These are phyloP conservation scores for Naematelia encephala DNA, from an alignment of 768 basidiomycete species.

Conservation along the genomic window DNA sequence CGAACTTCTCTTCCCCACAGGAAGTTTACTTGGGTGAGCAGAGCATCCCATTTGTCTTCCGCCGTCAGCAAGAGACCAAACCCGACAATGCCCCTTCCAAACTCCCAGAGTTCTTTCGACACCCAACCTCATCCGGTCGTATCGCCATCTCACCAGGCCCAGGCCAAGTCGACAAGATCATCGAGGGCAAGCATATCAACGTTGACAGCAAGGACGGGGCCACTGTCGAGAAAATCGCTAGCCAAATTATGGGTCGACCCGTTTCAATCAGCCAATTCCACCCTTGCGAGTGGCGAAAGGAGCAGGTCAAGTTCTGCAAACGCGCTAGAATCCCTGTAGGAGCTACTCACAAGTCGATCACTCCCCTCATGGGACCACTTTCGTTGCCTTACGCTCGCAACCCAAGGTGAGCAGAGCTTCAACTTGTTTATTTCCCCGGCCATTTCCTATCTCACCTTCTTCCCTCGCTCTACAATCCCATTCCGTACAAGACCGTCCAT, in stretches of 20 bases:
- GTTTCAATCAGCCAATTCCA: not conserved
- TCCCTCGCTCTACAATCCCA: not conserved
- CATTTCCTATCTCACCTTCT: not conserved
- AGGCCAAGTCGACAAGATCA: not conserved
- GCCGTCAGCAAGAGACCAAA: not conserved
- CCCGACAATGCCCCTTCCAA: not conserved
- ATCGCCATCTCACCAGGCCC: not conserved
- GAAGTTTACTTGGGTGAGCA: not conserved
- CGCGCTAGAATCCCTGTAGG: constrained; percentile 15
- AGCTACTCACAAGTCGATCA: constrained; percentile 17
- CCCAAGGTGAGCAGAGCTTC: constrained; percentile 31
- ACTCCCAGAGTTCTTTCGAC: not conserved
- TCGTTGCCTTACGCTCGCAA: constrained; percentile 43
- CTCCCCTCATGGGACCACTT: constrained; percentile 35
- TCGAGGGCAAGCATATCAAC: not conserved
- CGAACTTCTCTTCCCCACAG: not conserved
- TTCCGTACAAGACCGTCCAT: not conserved
- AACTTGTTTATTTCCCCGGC: not conserved
- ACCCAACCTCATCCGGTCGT: not conserved
- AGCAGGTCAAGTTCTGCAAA: constrained; percentile 27
- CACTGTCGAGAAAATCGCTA: not conserved
- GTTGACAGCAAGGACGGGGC: not conserved
- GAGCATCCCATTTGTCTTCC: not conserved
- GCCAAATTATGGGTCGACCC: not conserved
- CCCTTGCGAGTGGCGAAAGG: constrained; percentile 24